Conservation (phyloP, 805 yeast species). For the Isabelozyma heimii region DNA sequence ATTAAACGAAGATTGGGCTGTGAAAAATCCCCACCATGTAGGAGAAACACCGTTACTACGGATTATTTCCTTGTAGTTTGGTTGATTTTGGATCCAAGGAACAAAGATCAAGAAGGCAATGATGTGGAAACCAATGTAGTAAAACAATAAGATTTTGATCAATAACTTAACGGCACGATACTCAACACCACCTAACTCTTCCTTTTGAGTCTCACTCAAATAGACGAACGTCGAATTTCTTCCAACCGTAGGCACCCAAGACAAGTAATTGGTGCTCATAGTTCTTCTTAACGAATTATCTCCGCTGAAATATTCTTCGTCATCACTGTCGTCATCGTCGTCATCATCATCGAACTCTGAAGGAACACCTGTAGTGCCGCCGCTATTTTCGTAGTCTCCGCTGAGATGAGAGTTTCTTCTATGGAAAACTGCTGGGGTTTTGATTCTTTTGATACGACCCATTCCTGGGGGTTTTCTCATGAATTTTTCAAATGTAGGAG, state of each 20-base stretch:
- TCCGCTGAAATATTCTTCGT: conserved; percentile 11
- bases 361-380: conserved; percentile 2
- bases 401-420: background rate
- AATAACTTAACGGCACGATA: conserved; percentile 83
- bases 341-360: conserved; percentile 5
- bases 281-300: conserved; percentile 13
- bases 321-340: conserved; percentile 12
- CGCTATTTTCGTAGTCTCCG: background rate
- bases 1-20: conserved; percentile 74
- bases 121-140: conserved; percentile 76
- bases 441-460: conserved; percentile 5
- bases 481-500: conserved; percentile 51
- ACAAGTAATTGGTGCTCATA: conserved; percentile 66
- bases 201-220: conserved; percentile 78
- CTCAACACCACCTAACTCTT: conserved; percentile 96
- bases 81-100: conserved; percentile 55
- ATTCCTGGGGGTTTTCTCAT: conserved; percentile 4
- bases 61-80: conserved; percentile 43
- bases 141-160: conserved; percentile 58
- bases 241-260: conserved; percentile 90
- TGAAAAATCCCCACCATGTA: conserved; percentile 92
- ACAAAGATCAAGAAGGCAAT: conserved; percentile 51
- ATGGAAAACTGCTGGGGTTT: conserved; percentile 7
- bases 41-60: conserved; percentile 62
- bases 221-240: conserved; percentile 90